phyloP scores from a whole-genome alignment of 1,139 yeast species.

The Suhomyces terraborum region DNA sequence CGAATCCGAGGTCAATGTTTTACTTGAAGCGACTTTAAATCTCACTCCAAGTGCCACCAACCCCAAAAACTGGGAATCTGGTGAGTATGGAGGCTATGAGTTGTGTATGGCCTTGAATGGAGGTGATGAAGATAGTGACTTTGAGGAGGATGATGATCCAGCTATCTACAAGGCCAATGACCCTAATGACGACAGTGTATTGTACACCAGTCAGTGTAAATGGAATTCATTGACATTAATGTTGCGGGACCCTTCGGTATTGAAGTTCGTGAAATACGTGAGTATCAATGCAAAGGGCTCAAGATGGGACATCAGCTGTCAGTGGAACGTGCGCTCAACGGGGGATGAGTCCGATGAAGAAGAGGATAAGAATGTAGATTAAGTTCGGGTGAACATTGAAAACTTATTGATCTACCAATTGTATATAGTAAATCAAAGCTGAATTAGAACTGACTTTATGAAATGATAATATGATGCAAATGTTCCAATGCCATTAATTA shows the following conservation, averaged over 20 bases:
- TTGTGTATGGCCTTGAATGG: constrained; percentile 72
- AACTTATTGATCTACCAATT: too few species aligned
- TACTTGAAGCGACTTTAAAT: constrained; percentile 69
- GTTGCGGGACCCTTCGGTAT: constrained; percentile 78
- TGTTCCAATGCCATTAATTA: too few species aligned
- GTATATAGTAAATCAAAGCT: background rate
- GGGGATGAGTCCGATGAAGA: constrained; percentile 27
- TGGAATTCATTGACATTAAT: constrained; percentile 83
- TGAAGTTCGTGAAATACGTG: constrained; percentile 90
- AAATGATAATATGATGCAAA: too few species aligned
- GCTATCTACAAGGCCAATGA: constrained; percentile 59
- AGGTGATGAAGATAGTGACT: constrained; percentile 50
- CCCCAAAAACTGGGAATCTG: constrained; percentile 73
- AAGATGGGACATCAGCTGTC: constrained; percentile 86
- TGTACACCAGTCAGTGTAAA: constrained; percentile 76
- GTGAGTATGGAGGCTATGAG: constrained; percentile 93
- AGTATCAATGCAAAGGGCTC: constrained; percentile 87
- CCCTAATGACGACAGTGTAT: constrained; percentile 71
- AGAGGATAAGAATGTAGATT: constrained; percentile 14
- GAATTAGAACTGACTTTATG: too few species aligned
- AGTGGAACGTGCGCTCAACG: constrained; percentile 65
- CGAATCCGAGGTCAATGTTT: constrained; percentile 48
- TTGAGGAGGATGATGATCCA: constrained; percentile 50
- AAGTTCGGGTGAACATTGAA: background rate
- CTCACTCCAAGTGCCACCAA: constrained; percentile 67